Base-by-base conservation (phyloP, 176 grass and related monocot species). In the Elaeis guineensis region DNA sequence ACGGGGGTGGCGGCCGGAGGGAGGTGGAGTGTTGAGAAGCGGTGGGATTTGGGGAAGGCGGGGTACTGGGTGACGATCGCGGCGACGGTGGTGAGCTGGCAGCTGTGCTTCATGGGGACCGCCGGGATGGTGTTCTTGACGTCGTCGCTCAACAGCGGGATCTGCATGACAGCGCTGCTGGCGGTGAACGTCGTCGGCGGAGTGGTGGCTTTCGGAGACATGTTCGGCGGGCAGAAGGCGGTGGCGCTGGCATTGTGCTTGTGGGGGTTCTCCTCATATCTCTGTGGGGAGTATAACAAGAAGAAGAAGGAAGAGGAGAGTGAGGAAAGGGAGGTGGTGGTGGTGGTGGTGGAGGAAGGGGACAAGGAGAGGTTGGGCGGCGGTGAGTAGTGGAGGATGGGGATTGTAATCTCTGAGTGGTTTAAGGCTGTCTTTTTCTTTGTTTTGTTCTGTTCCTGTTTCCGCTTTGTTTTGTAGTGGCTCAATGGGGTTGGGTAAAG, bases 161-260 rank as follows among this genome's bases (percentile, higher is more conserved):
- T 97, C 54, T 97, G 92, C 83, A 97, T 97, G 92, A 73, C 92
- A 12, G 84, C 87, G 48, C 78, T 97, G 67, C 81, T 97, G 17
- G 73, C 92, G 5, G 64, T 66, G 52, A 97, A 90, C 80, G 92
- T 97, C 8, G 22, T 97, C 69, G 87, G 80, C 5, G 93, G 93
- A 20, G 81, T 98, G 30, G 52, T 73, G 20, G 63, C 72, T 16
- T 92, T 92, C 54, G 63, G 64, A 16, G 93, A 98, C 54, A 55
- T 78, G 5, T 87, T 98, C 50, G 84, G 87, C 18, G 69, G 62
- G 17, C 77, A 85, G 69, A 97, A 97, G 71, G 77, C 73, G 19
- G 65, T 91, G 5, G 83, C 92, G 57, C 82, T 79, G 54, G 75
- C 67, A 20, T 79, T 97, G 63, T 97, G 87, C 80, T 8, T 96